phyloP scores from a whole-genome alignment of 306 rosid species.

The Cucurbita argyrosperma region DNA sequence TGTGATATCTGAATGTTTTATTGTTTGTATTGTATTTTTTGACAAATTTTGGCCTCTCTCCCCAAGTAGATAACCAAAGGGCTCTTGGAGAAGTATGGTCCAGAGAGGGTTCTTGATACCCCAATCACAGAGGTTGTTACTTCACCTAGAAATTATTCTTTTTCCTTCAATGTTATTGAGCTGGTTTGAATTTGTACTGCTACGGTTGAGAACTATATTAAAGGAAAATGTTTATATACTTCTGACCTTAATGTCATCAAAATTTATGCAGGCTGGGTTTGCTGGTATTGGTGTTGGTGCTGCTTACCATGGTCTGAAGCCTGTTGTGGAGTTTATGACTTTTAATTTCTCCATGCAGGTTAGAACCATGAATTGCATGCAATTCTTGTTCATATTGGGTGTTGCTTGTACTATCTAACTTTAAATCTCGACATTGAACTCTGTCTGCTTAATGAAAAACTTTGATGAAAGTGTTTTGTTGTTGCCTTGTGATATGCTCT shows the following conservation, averaged over 20 bases:
- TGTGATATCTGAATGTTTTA: neutral
- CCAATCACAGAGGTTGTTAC: constrained; percentile 88
- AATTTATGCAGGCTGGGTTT: constrained; percentile 79
- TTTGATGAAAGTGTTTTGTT: neutral
- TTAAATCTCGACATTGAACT: neutral
- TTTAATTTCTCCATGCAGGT: constrained; percentile 99
- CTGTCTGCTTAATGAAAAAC: neutral
- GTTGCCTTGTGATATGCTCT: neutral
- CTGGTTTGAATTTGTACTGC: neutral
- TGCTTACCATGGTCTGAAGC: constrained; percentile 86
- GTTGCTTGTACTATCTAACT: constrained; percentile 4
- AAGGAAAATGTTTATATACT: neutral
- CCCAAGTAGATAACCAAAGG: constrained; percentile 66
- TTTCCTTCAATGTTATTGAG: neutral
- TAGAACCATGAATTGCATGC: constrained; percentile 7
- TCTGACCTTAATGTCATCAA: neutral
- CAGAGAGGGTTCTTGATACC: constrained; percentile 94
- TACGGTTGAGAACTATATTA: neutral
- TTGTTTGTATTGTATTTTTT: neutral
- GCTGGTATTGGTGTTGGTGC: constrained; percentile 98
- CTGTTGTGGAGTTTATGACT: constrained; percentile 92
- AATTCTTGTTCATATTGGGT: neutral
- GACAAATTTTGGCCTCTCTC: neutral
- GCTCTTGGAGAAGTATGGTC: constrained; percentile 90
- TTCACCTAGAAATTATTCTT: neutral